Percentiles rank a stretch among this genome's conserved stretches.
Conservation (phyloP, 805 yeast species). For the Candida railenensis region DNA sequence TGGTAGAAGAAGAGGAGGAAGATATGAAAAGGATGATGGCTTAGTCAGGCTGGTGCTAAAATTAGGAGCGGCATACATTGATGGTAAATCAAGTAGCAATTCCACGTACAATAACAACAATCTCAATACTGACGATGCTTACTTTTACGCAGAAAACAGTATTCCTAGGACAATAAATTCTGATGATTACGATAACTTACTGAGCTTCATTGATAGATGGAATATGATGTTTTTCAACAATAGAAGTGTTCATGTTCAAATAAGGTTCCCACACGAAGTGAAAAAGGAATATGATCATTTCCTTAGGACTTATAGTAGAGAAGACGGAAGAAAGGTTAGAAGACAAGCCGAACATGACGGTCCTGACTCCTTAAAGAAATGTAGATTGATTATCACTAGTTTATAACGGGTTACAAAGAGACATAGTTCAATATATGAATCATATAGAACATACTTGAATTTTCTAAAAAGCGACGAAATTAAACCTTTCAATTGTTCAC, state of each 20-base stretch:
- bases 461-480: no score
- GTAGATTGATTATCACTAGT: constrained; percentile 2
- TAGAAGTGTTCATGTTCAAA: constrained; percentile 1
- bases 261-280: constrained; percentile 1
- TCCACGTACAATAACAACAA: not conserved
- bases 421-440: no score
- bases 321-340: not conserved
- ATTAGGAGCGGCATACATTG: not conserved
- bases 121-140: not conserved
- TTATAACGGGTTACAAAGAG: not conserved
- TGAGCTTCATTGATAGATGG: not conserved
- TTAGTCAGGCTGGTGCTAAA: not conserved
- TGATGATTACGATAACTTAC: not conserved
- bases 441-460: no score
- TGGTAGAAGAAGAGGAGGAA: not conserved
- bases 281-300: not conserved
- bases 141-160: not conserved
- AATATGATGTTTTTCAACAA: constrained; percentile 5
- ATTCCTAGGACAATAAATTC: not conserved
- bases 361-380: not conserved
- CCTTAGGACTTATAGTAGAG: not conserved
- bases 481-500: no score
- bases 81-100: not conserved
- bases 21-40: not conserved
- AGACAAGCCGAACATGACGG: constrained; percentile 1